phyloP scores from a whole-genome alignment of 2,329 filamentous ascomycete genomes.

The Cercospora sp. region DNA sequence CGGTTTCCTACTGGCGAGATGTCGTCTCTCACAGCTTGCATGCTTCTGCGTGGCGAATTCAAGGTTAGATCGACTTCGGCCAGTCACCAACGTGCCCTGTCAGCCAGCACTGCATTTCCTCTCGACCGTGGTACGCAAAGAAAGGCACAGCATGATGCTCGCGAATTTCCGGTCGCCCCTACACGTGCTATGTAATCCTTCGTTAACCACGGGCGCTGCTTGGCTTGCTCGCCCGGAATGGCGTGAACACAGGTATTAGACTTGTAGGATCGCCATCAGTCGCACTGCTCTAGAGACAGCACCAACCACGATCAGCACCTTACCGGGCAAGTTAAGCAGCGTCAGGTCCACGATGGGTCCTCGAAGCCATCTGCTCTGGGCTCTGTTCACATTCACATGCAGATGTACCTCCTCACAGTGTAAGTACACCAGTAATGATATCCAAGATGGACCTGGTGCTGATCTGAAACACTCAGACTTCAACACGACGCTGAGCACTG shows the following conservation, averaged over 20 bases:
- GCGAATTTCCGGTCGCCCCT: neutral
- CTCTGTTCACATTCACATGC: neutral
- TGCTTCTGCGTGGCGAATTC: neutral
- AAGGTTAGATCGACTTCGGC: neutral
- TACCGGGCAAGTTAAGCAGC: neutral
- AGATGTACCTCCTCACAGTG: neutral
- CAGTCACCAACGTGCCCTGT: neutral
- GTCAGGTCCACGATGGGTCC: neutral
- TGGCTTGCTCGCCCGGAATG: neutral
- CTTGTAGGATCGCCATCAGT: neutral
- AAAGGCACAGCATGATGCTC: neutral
- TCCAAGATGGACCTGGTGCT: neutral
- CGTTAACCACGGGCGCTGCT: neutral
- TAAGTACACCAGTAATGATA: neutral
- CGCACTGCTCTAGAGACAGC: neutral
- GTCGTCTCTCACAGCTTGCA: neutral
- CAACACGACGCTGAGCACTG: neutral
- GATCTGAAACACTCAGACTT: neutral
- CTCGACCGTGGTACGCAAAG: neutral
- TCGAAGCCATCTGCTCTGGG: neutral
- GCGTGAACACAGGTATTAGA: neutral
- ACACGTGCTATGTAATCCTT: neutral
- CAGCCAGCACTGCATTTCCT: neutral
- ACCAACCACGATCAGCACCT: neutral
- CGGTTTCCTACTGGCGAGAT: neutral